Evolutionary conservation across 345 rosid genomes (phyloP), one percentile per base, ranked within the genome.

Genomic region (Pistacia vera): DNA sequence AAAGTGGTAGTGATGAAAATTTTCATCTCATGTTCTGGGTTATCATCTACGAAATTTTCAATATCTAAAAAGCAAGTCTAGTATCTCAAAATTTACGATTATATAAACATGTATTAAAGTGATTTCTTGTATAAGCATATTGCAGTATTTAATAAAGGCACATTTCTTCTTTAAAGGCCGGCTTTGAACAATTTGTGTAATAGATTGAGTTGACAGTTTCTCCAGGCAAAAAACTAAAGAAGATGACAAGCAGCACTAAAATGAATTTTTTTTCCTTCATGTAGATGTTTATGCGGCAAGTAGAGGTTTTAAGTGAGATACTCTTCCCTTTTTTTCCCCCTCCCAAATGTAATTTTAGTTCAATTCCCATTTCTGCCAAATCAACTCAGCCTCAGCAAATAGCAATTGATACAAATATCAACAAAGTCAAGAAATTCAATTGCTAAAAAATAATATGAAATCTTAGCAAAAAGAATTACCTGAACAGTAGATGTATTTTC

Each of bases 401-500:
- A 63, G 67, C 48, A 63, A 4, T n/a, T 41, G 69, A 51, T 46
- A 18, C n/a, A 14, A 49, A 48, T 36, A 41, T 72, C 33, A 30
- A 3, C 57, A 20, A 48, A 73, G 48, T 22, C 38, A 54, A 10
- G 38, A 55, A 52, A 25, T 35, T 48, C 14, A 14, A 67, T 8
- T 33, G 48, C 16, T 28, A 35, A 66, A 41, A 10, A 41, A 8
- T 41, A 28, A 28, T 25, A 46, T 22, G 64, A 4, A 58, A 58
- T 1, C 8, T 4, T 64, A 20, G 38, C 28, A 20, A 44, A 35
- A 74, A 35, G 76, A 75, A 68, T 63, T 85, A 90, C 98, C 98
- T 96, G 98, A 71, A 96, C 98, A 3, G 84, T 85, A 33, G 97
- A 77, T 41, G 99, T 93, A 81, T 93, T 96, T 87, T 96, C 97